Percentiles rank a stretch among this genome's conserved stretches.
phyloP scores from a whole-genome alignment of 1,284 basidiomycete species.

The Cutaneotrichosporon cyanovorans region DNA sequence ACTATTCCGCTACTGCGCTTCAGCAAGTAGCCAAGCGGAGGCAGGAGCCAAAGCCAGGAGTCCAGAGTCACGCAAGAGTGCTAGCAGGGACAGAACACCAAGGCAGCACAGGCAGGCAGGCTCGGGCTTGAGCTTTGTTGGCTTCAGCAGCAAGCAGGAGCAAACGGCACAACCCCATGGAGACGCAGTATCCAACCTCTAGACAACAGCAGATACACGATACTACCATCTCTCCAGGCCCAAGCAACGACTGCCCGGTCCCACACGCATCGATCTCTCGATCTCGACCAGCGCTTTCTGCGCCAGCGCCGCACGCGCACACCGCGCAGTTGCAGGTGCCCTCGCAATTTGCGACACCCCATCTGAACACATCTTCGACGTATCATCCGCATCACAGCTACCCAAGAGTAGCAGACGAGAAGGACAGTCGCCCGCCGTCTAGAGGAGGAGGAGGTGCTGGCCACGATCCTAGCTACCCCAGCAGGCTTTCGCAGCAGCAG shows the following conservation, averaged over 20 bases:
- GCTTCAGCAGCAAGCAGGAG: no score
- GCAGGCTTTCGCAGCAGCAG: no score
- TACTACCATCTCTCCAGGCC: background rate
- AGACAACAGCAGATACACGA: constrained; percentile 1
- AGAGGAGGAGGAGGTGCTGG: background rate
- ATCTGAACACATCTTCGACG: background rate
- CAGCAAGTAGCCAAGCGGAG: no score
- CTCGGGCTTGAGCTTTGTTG: no score
- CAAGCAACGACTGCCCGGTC: no score
- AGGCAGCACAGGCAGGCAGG: no score
- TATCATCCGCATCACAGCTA: background rate
- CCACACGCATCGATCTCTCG: background rate
- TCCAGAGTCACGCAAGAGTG: no score
- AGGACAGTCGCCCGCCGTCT: background rate
- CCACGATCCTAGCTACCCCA: no score
- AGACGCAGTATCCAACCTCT: constrained; percentile 8
- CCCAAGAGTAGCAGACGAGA: background rate
- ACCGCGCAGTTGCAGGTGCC: constrained; percentile 2
- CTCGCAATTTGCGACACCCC: background rate
- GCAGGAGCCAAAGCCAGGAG: no score
- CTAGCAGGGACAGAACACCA: no score
- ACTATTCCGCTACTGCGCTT: no score
- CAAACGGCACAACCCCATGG: constrained; percentile 3
- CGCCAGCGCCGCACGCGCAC: constrained; percentile 1
- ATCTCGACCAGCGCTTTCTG: constrained; percentile 1